A percentile compares a stretch with the other conserved stretches of the same genome.
Conservation (phyloP, 2,329 filamentous ascomycete species). For the Pseudocercospora vitis region DNA sequence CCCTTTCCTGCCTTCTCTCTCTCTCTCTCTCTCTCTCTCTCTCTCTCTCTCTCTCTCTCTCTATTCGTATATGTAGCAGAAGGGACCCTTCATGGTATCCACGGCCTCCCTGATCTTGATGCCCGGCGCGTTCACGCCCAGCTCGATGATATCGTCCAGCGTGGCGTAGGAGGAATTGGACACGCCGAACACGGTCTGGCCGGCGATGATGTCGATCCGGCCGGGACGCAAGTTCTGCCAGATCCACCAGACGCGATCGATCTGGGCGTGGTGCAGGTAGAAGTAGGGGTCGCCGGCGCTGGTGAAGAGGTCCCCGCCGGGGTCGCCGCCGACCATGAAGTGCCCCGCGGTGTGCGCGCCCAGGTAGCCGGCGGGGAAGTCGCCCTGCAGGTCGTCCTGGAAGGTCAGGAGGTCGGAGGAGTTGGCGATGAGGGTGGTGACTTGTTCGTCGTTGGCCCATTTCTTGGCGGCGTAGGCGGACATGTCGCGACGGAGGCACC, state of each 20-base stretch:
- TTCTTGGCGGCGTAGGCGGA: slow-evolving; percentile 1
- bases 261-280: slow-evolving; percentile 51
- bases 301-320: slow-evolving; percentile 42
- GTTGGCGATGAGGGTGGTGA: slow-evolving; percentile 17
- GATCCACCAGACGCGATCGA: slow-evolving; percentile 48
- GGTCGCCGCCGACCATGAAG: slow-evolving; percentile 46
- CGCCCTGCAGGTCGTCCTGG: slow-evolving; percentile 21
- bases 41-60: too few species aligned
- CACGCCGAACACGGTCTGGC: not conserved
- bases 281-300: slow-evolving; percentile 51
- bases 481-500: slow-evolving; percentile 23
- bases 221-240: slow-evolving; percentile 48
- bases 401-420: slow-evolving; percentile 19
- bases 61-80: slow-evolving; percentile 26
- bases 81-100: slow-evolving; percentile 22
- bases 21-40: slow-evolving; percentile 4
- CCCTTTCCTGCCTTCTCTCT: not conserved
- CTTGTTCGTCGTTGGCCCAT: slow-evolving; percentile 21
- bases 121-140: slow-evolving; percentile 19
- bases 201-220: not conserved
- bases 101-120: slow-evolving; percentile 24
- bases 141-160: slow-evolving; percentile 23
- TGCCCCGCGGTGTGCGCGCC: slow-evolving; percentile 48
- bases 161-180: slow-evolving; percentile 15
- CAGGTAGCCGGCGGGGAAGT: slow-evolving; percentile 15